These are phyloP conservation scores for Diutina sp. DNA, from an alignment of 1,139 yeast genomes.

Conservation along the genomic window DNA sequence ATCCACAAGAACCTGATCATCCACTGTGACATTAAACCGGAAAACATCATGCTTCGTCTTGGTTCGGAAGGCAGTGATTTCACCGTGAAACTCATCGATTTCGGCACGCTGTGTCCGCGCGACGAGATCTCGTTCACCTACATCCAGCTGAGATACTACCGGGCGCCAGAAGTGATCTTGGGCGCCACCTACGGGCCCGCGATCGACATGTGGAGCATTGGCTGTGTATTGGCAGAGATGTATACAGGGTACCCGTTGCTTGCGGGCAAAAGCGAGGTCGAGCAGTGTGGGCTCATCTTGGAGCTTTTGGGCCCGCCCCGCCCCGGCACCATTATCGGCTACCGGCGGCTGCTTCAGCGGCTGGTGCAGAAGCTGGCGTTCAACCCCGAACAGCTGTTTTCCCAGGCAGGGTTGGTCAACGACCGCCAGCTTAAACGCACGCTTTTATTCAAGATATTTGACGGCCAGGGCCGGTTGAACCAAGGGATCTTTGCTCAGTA, in stretches of 20 bases:
- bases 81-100: conserved; percentile 45
- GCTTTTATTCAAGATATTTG: neutral
- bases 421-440: neutral
- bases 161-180: conserved; percentile 73
- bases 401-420: neutral
- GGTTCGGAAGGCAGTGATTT: conserved; percentile 16
- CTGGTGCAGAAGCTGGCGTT: neutral
- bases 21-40: conserved; percentile 75
- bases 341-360: neutral
- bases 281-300: conserved; percentile 45
- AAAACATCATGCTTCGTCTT: conserved; percentile 42
- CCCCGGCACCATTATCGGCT: neutral
- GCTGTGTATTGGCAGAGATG: conserved; percentile 56
- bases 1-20: conserved; percentile 47
- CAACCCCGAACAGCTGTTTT: neutral
- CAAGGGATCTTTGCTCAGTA: neutral
- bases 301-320: conserved; percentile 40
- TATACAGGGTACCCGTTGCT: conserved; percentile 56
- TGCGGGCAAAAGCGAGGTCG: conserved; percentile 59
- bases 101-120: conserved; percentile 45
- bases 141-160: conserved; percentile 50
- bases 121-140: conserved; percentile 41
- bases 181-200: conserved; percentile 61
- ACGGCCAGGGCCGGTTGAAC: neutral
- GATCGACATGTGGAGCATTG: conserved; percentile 76